These are phyloP conservation scores for Leccinum ochraceum DNA, from an alignment of 768 basidiomycete genomes.

Conservation along the genomic window DNA sequence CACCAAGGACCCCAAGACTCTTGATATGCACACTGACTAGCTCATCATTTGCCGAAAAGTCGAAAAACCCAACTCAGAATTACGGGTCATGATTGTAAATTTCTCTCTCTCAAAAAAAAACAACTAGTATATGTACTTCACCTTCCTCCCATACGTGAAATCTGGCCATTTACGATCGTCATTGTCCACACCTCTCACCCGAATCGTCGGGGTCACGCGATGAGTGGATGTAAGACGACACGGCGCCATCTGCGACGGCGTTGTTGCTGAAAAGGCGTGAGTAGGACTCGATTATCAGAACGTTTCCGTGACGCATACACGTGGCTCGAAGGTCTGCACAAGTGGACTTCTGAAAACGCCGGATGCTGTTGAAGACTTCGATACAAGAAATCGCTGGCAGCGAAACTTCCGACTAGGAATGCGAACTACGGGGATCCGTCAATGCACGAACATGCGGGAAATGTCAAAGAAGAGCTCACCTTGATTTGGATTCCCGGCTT, in stretches of 20 bases:
- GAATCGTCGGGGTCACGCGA: slow-evolving; percentile 22
- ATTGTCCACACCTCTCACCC: too few relatives aligned
- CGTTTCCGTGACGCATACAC: neutral
- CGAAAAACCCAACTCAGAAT: too few relatives aligned
- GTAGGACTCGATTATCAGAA: neutral
- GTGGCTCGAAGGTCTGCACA: neutral
- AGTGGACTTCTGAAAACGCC: neutral
- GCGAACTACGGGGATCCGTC: slow-evolving; percentile 27
- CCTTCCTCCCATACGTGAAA: too few relatives aligned
- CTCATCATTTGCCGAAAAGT: too few relatives aligned
- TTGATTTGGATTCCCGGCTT: slow-evolving; percentile 27
- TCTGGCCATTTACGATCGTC: too few relatives aligned
- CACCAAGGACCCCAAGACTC: too few relatives aligned
- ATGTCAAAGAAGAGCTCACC: slow-evolving; percentile 1
- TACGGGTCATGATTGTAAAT: too few relatives aligned
- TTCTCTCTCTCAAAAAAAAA: too few relatives aligned
- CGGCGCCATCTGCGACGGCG: neutral
- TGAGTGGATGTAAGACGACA: slow-evolving; percentile 40
- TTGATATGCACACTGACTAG: too few relatives aligned
- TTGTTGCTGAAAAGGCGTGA: neutral
- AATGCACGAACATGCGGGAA: neutral
- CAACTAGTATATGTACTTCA: too few relatives aligned
- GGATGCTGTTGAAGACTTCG: neutral
- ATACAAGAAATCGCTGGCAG: neutral
- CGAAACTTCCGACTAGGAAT: neutral